phyloP scores from a whole-genome alignment of 163 green algal genomes.

The Scenedesmus sp. region DNA sequence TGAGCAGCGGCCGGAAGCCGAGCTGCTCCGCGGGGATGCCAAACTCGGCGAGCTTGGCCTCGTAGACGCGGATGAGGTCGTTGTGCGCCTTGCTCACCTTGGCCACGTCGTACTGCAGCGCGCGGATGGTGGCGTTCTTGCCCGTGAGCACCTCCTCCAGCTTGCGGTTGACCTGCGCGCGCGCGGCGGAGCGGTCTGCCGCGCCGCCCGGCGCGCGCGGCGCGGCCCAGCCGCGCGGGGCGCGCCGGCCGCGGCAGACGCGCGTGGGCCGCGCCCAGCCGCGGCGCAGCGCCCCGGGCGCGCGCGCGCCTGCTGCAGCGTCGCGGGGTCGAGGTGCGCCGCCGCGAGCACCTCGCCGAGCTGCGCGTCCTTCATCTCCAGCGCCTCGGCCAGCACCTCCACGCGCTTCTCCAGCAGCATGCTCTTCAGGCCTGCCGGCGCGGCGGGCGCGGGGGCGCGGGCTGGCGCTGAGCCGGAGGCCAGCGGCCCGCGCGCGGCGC shows the following conservation, averaged over 20 bases:
- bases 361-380: constrained; percentile 87
- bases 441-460: neutral
- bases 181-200: no score
- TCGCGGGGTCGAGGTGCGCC: constrained; percentile 79
- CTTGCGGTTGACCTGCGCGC: constrained; percentile 70
- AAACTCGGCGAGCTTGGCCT: constrained; percentile 81
- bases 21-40: constrained; percentile 78
- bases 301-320: constrained; percentile 56
- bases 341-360: constrained; percentile 84
- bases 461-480: no score
- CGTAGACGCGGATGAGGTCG: constrained; percentile 88
- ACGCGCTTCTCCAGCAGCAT: constrained; percentile 82
- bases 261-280: no score
- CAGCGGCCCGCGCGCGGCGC: no score
- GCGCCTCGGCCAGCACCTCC: constrained; percentile 68
- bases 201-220: no score
- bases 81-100: constrained; percentile 94
- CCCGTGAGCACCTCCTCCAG: constrained; percentile 85
- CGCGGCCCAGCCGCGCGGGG: no score
- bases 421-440: constrained; percentile 64
- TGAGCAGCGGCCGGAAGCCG: constrained; percentile 82
- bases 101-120: constrained; percentile 85
- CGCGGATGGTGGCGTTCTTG: constrained; percentile 81
- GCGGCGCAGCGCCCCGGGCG: no score
- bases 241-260: no score